Evolutionary conservation across 345 rosid species (phyloP), one percentile per base, ranked within the genome.

Genomic region (Lumnitzera littorea): DNA sequence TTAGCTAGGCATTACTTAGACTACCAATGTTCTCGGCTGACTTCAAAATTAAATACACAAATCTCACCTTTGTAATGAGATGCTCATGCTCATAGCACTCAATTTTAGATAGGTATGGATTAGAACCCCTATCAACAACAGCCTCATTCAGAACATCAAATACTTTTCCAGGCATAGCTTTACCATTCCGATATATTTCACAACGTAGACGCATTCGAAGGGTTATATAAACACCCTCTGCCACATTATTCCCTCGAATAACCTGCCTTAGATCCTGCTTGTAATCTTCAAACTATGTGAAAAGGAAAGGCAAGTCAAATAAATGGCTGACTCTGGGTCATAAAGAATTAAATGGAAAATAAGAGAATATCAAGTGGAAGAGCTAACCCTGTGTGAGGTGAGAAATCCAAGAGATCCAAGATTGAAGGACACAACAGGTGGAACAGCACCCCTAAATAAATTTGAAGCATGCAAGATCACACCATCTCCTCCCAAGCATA

Each of bases 391-490:
- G 69, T 92, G 98, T 17, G 98, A 87, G 55, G 98, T 87, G 66
- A 92, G 97, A 76, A 92, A 92, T 73, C 98, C 98, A 73, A 89
- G 94, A 56, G 98, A 92, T 56, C 98, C 98, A 49, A 92, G 95
- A 74, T 89, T 92, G 65, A 92, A 92, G 50, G 98, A 89, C 48
- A 92, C 96, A 60, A 92, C 97, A n/a, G 98, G 98, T 46, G 97
- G 98, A 63, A 92, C 87, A 14, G 98, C 86, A 57, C 80, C 96
- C 73, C 87, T 78, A 78, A 92, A 92, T 71, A 92, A 76, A 73
- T 92, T 92, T 68, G 98, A 92, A 59, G 90, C 97, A 67, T 92
- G 98, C 53, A 92, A 74, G 67, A 92, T 92, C 62, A 92, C 98
- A 48, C 98, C 98, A 69, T 92, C 98, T 23, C 98, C 98, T 20